Evolutionary conservation across 1,139 yeast species (phyloP).

Genomic region (Starmera stellimalicola): DNA sequence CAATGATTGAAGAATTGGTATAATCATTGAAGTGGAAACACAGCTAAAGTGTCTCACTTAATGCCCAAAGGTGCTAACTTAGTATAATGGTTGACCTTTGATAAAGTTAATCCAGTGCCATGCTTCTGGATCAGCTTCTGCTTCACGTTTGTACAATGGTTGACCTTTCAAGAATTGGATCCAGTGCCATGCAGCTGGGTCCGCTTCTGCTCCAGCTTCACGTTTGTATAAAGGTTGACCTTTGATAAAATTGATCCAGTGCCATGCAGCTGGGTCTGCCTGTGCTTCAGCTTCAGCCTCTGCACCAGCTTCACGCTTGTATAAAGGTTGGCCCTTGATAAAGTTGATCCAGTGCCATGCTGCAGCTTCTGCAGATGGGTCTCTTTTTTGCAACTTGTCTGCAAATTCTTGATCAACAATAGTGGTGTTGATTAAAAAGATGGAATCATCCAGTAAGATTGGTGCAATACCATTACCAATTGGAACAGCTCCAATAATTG

Average conservation of each 20-base stretch:
- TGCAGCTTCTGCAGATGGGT: constrained; percentile 12
- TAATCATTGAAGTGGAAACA: too few relatives aligned
- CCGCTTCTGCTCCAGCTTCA: constrained; percentile 9
- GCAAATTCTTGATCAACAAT: constrained; percentile 11
- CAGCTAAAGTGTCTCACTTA: too few relatives aligned
- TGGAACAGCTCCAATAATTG: constrained; percentile 18
- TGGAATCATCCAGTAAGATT: constrained; percentile 15
- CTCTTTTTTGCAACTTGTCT: constrained; percentile 5
- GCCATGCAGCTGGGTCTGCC: constrained; percentile 13
- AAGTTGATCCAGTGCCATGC: not conserved
- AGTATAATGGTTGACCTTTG: constrained; percentile 10
- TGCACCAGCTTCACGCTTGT: constrained; percentile 12
- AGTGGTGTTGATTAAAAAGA: constrained; percentile 18
- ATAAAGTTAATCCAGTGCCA: constrained; percentile 10
- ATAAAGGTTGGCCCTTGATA: constrained; percentile 11
- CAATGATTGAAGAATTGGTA: too few relatives aligned
- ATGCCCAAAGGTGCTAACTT: constrained; percentile 10
- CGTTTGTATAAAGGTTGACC: constrained; percentile 11
- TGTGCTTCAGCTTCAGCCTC: constrained; percentile 10
- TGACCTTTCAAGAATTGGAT: constrained; percentile 8
- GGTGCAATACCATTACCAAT: constrained; percentile 13
- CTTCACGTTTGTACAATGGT: constrained; percentile 13
- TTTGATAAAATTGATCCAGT: constrained; percentile 8
- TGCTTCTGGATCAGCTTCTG: constrained; percentile 10
- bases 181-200: constrained; percentile 13